These are phyloP conservation scores for Colletotrichum sojae DNA, from an alignment of 2,329 filamentous ascomycete species.

Conservation along the genomic window DNA sequence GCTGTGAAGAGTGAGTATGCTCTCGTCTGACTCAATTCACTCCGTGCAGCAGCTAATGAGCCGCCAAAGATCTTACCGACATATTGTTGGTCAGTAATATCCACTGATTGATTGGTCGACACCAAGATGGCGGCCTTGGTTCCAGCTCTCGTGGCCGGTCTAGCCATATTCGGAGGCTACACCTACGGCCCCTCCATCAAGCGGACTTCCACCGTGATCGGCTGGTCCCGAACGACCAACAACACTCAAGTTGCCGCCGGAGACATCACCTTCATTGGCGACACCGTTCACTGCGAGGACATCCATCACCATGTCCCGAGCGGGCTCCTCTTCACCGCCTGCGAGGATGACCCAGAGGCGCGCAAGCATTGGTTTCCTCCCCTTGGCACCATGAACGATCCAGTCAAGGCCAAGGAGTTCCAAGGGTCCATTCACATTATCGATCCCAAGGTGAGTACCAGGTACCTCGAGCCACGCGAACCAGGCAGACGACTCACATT, in stretches of 20 bases:
- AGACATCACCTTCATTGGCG: conserved; percentile 59
- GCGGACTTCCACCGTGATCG: conserved; percentile 41
- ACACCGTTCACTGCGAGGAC: conserved; percentile 72
- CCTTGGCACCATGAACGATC: conserved; percentile 57
- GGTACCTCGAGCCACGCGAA: neutral
- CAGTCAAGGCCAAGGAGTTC: conserved; percentile 51
- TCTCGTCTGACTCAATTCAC: too few species aligned
- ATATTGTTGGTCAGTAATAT: too few species aligned
- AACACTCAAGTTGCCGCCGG: conserved; percentile 44
- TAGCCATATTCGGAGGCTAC: conserved; percentile 31
- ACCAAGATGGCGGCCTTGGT: conserved; percentile 27
- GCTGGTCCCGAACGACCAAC: conserved; percentile 46
- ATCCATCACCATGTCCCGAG: conserved; percentile 67
- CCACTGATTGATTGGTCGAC: too few species aligned
- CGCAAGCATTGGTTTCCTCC: conserved; percentile 69
- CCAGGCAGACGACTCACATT: neutral
- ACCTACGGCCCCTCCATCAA: conserved; percentile 18
- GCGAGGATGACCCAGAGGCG: conserved; percentile 58
- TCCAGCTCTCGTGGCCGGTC: conserved; percentile 26
- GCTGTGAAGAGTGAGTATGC: too few species aligned
- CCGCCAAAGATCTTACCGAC: too few species aligned
- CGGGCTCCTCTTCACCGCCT: conserved; percentile 69
- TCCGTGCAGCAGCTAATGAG: too few species aligned
- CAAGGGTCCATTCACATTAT: conserved; percentile 66
- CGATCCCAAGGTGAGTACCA: conserved; percentile 62